phyloP scores from a whole-genome alignment of 1,139 yeast genomes.

The Petasospora rhodanensis region DNA sequence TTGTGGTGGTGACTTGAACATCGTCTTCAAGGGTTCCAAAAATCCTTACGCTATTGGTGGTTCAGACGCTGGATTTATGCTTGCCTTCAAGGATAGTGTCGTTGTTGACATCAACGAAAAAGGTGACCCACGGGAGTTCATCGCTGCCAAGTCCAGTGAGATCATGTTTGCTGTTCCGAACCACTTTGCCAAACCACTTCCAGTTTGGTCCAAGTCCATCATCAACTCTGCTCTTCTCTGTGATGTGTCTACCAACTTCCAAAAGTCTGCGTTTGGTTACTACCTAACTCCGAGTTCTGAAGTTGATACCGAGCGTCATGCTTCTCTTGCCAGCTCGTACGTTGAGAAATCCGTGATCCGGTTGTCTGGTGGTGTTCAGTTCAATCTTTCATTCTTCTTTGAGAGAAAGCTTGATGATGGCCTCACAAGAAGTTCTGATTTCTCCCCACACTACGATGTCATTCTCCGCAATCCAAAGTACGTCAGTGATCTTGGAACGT shows the following conservation, averaged over 20 bases:
- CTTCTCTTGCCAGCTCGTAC: constrained; percentile 23
- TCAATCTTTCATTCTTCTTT: constrained; percentile 55
- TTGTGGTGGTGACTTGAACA: constrained; percentile 50
- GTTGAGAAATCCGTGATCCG: constrained; percentile 53
- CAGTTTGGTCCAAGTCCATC: constrained; percentile 57
- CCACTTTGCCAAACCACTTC: constrained; percentile 51
- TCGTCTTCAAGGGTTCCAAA: constrained; percentile 59
- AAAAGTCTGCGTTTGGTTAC: constrained; percentile 49
- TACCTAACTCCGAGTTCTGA: constrained; percentile 35
- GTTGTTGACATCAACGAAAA: constrained; percentile 55
- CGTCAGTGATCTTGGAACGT: constrained; percentile 39
- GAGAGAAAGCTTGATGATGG: constrained; percentile 39
- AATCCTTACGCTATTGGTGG: constrained; percentile 75
- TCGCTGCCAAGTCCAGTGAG: constrained; percentile 60
- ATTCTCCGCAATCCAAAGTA: constrained; percentile 59
- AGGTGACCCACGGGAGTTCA: constrained; percentile 56
- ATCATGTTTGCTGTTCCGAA: constrained; percentile 71
- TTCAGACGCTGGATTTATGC: constrained; percentile 70
- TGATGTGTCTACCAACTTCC: constrained; percentile 35
- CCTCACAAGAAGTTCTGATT: constrained; percentile 43
- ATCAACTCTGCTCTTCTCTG: constrained; percentile 42
- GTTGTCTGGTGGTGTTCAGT: constrained; percentile 56
- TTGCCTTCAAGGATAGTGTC: constrained; percentile 72
- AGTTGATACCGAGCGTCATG: constrained; percentile 19
- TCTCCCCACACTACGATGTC: constrained; percentile 69